phyloP scores from a whole-genome alignment of 1,284 basidiomycete genomes.

The Apiotrichum mycotoxinovorans region DNA sequence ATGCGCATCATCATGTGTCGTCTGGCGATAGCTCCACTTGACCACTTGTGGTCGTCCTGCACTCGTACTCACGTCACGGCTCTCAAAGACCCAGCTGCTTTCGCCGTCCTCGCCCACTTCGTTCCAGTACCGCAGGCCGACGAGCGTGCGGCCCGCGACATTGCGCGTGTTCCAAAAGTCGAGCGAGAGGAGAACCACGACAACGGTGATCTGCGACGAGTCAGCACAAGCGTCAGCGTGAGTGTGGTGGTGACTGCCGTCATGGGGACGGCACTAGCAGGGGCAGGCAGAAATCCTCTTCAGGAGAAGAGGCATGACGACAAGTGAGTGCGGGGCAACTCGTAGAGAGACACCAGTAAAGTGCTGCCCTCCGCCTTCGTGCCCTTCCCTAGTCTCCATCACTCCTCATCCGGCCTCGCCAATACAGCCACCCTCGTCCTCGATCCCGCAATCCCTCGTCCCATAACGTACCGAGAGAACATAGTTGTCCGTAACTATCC shows the following conservation, averaged over 20 bases:
- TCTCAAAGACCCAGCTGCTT: slow-evolving; percentile 93
- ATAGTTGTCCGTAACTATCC: slow-evolving; percentile 73
- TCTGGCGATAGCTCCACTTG: too few species aligned
- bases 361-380: too few species aligned
- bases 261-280: too few species aligned
- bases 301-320: too few species aligned
- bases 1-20: too few species aligned
- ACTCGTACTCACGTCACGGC: slow-evolving; percentile 68
- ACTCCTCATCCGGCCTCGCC: too few species aligned
- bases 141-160: slow-evolving; percentile 82
- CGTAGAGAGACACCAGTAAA: too few species aligned
- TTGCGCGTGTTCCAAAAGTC: slow-evolving; percentile 98
- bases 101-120: slow-evolving; percentile 95
- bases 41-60: too few species aligned
- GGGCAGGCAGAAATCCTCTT: too few species aligned
- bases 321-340: not conserved
- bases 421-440: not conserved
- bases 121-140: slow-evolving; percentile 93
- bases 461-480: slow-evolving; percentile 69
- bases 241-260: too few species aligned
- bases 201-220: slow-evolving; percentile 70
- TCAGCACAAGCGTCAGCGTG: not conserved
- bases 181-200: slow-evolving; percentile 85
- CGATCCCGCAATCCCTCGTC: not conserved
- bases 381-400: too few species aligned